Evolutionary conservation across 192 early-diverging fungal species (phyloP), one percentile per base, ranked within the genome.

Genomic region (Backusella circina): DNA sequence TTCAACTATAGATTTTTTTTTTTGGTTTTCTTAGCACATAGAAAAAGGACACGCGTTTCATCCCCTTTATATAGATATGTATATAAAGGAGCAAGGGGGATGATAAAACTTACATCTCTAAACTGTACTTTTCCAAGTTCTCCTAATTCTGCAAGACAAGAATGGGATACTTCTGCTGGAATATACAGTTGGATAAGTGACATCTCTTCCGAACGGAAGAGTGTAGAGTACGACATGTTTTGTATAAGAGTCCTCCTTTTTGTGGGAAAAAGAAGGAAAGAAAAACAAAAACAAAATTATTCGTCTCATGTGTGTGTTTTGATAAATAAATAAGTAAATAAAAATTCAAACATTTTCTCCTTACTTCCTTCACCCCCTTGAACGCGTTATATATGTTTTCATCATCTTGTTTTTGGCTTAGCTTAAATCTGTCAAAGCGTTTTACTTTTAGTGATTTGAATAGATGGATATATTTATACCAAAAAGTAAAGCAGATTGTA

Each of bases 201-300:
- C 97, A 97, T 98, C 77, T 93, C 90, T 84, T 98, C 97, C 67
- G 95, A 96, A 69, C 97, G 89, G 84, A 96, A 96, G 80, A 97
- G 83, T 9, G 84, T 83, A 51, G 82, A 78, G 30, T 77, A 71
- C 21, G 81, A 26, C 88, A 89, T 89, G 69, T 4, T 37, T 5
- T n/a, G 16, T 18, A n/a, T 5, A 41, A 47, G 33, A 23, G 23
- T 57, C 51, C 23, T 57, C 9, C 13, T 33, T 35, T 37, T 47
- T 28, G 16, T 44, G 37, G 23, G 28, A 31, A 47, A 15, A 70
- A 47, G 5, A 47, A 71, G 23, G 26, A n/a, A 71, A 70, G 18
- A 47, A 70, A 67, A 67, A 67, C 31, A 67, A 67, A 64, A 66
- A 66, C 5, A 67, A 35, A 10, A n/a, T n/a, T n/a, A 12, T 31